Percentiles rank a stretch among this genome's conserved stretches.
These are phyloP conservation scores for Phytopythium delawarense DNA, from an alignment of 352 stramenopile species.

Conservation along the genomic window DNA sequence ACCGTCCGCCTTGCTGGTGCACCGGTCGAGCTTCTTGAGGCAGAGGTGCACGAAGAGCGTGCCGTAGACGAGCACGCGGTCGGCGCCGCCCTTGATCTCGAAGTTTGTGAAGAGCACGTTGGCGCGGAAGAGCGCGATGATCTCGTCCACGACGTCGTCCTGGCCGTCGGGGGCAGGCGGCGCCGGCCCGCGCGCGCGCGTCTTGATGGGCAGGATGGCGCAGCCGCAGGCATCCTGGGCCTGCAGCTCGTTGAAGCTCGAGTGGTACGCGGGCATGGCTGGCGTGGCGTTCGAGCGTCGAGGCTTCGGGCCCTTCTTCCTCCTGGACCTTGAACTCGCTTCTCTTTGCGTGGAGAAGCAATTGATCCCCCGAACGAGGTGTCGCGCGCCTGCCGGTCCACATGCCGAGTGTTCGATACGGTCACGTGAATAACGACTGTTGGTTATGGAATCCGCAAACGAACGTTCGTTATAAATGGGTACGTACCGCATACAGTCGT, in stretches of 20 bases:
- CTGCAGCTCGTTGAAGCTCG: constrained; percentile 72
- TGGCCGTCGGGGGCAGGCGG: constrained; percentile 66
- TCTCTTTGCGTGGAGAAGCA: neutral
- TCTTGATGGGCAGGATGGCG: constrained; percentile 89
- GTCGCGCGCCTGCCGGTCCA: neutral
- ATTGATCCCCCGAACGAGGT: no score
- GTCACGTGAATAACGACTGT: no score
- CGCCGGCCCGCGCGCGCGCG: constrained; percentile 80
- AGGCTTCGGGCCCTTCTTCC: no score
- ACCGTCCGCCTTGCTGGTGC: constrained; percentile 72
- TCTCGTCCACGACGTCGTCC: constrained; percentile 93
- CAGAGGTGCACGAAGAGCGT: constrained; percentile 91
- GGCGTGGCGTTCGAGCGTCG: no score
- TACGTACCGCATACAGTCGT: neutral
- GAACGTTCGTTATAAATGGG: no score
- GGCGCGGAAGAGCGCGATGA: constrained; percentile 89
- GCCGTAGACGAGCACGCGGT: constrained; percentile 93
- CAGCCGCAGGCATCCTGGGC: constrained; percentile 82
- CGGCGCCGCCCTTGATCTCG: constrained; percentile 88
- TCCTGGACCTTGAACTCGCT: neutral
- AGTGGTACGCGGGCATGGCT: constrained; percentile 92
- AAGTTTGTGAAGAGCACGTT: constrained; percentile 95
- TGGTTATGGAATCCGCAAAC: no score
- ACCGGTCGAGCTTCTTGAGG: constrained; percentile 89
- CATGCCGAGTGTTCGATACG: neutral